Conservation (phyloP, 768 basidiomycete genomes). For the Boletus rufocinnamomeus region DNA sequence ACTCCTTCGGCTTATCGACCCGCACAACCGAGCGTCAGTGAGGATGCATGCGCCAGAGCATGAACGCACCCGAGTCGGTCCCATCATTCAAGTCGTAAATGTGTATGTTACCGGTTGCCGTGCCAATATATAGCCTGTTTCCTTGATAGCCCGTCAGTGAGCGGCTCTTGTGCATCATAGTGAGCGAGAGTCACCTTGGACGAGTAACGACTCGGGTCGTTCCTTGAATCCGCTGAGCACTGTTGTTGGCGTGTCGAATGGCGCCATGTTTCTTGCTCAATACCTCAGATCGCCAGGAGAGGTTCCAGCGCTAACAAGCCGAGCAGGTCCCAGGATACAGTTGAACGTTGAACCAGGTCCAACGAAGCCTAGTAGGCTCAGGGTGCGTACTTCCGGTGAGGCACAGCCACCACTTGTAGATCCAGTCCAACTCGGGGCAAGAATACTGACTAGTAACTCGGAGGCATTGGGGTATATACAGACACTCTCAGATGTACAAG, state of each 20-base stretch:
- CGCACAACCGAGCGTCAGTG: conserved; percentile 17
- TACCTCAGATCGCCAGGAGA: background rate
- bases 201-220: conserved; percentile 36
- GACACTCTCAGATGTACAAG: background rate
- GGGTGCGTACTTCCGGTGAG: too few relatives aligned
- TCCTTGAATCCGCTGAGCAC: conserved; percentile 39
- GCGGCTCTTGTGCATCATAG: background rate
- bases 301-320: background rate
- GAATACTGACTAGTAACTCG: background rate
- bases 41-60: conserved; percentile 23
- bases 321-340: background rate
- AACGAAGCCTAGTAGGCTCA: background rate
- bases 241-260: conserved; percentile 30
- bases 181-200: conserved; percentile 25
- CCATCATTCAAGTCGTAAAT: conserved; percentile 49
- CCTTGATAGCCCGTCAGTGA: conserved; percentile 35
- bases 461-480: background rate
- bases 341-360: background rate
- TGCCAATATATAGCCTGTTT: conserved; percentile 63
- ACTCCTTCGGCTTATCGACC: conserved; percentile 9
- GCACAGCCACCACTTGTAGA: conserved; percentile 11
- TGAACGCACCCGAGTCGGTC: conserved; percentile 41
- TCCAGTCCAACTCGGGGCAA: background rate
- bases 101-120: conserved; percentile 54
- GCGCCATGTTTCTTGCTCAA: conserved; percentile 29